Conservation (phyloP, 73 alveolate genomes). For the Breviolum minutum region DNA sequence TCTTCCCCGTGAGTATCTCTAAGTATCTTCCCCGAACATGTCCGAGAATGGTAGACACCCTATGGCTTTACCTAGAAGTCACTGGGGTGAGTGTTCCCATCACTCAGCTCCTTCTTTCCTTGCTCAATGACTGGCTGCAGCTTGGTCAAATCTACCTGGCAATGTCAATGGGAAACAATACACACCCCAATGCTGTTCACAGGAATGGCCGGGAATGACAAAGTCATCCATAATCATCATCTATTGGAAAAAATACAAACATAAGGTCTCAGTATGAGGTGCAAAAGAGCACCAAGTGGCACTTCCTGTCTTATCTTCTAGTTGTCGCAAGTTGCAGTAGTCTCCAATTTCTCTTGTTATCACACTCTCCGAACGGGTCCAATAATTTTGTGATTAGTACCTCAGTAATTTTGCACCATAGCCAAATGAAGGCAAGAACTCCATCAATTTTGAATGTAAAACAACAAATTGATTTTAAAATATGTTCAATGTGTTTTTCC, state of each 20-base stretch:
- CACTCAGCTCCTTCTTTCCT: slow-evolving; percentile 61
- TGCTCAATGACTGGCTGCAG: slow-evolving; percentile 88
- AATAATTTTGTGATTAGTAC: too few relatives aligned
- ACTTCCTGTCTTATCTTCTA: too few relatives aligned
- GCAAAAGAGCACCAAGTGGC: neutral
- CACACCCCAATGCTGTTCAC: neutral
- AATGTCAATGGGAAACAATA: neutral
- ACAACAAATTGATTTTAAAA: neutral
- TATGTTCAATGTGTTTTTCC: neutral
- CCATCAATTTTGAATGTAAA: neutral
- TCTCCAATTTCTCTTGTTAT: too few relatives aligned
- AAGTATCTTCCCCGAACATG: too few relatives aligned
- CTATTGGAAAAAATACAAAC: neutral
- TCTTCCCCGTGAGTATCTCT: too few relatives aligned
- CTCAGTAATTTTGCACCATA: too few relatives aligned
- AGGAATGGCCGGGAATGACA: neutral
- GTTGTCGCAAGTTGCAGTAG: too few relatives aligned
- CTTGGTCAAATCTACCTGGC: slow-evolving; percentile 74
- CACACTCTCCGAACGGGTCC: too few relatives aligned
- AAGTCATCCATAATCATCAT: neutral
- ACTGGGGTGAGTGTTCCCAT: neutral
- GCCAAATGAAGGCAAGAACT: neutral
- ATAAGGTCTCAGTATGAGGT: neutral
- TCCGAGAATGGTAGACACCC: too few relatives aligned
- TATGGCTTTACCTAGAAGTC: neutral